A percentile compares a stretch with the other conserved stretches of the same genome.
Evolutionary conservation across 495 filamentous ascomycete species (phyloP).

Genomic region (Daldinia concentrica): DNA sequence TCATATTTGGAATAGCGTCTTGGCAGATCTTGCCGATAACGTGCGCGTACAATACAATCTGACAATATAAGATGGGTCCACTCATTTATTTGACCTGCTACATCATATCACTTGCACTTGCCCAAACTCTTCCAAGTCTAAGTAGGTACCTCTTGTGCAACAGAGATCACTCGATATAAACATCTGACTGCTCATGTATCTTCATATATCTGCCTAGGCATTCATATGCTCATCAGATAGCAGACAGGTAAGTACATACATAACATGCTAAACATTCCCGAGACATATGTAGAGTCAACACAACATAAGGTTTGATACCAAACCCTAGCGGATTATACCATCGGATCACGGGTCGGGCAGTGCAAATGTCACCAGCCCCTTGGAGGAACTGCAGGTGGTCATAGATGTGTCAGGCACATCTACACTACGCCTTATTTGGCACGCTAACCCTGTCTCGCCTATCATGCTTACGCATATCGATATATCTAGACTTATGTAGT

Average conservation of each 20-base stretch:
- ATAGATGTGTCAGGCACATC: slow-evolving; percentile 28
- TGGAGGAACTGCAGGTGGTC: slow-evolving; percentile 8
- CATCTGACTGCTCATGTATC: neutral
- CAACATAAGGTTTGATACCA: neutral
- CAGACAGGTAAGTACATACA: too few species aligned
- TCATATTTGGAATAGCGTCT: slow-evolving; percentile 33
- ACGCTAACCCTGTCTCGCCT: neutral
- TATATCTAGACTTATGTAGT: neutral
- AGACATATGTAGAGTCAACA: neutral
- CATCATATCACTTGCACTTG: neutral
- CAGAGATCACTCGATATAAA: slow-evolving; percentile 3
- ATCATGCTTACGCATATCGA: neutral
- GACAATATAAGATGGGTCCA: slow-evolving; percentile 2
- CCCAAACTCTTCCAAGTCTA: neutral
- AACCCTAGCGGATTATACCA: neutral
- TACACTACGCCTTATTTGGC: slow-evolving; percentile 22
- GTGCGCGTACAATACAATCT: neutral
- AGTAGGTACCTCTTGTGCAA: neutral
- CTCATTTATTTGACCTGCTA: neutral
- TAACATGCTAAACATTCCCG: neutral
- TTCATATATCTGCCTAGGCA: too few species aligned
- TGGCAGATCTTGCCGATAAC: slow-evolving; percentile 39
- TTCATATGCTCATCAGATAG: too few species aligned
- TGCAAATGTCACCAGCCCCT: slow-evolving; percentile 5
- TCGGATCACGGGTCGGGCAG: slow-evolving; percentile 6